Conservation (phyloP, 140 eudicot species). For the Cichorium intybus region DNA sequence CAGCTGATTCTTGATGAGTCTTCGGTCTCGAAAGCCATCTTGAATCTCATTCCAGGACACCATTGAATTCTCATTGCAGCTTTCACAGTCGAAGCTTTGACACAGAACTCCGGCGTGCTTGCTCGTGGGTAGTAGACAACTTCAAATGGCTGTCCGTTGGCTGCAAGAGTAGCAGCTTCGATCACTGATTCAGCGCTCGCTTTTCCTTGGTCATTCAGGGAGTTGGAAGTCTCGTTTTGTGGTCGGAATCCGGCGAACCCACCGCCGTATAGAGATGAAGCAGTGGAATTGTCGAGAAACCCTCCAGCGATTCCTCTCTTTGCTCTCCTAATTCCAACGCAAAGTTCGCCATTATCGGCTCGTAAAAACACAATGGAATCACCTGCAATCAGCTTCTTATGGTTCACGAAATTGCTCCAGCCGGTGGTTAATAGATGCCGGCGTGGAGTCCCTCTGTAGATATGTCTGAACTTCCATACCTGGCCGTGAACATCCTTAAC, state of each 20-base stretch:
- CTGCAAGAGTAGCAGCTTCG: constrained; percentile 48
- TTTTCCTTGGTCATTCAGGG: constrained; percentile 16
- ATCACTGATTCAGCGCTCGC: constrained; percentile 38
- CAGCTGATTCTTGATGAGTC: constrained; percentile 67
- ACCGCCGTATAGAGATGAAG: constrained; percentile 19
- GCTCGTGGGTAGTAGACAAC: constrained; percentile 60
- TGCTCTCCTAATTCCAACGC: constrained; percentile 43
- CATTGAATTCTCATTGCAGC: constrained; percentile 54
- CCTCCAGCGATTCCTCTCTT: constrained; percentile 40
- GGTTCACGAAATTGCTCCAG: constrained; percentile 76
- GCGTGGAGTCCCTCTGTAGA: constrained; percentile 73
- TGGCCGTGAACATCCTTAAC: constrained; percentile 49
- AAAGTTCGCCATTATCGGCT: constrained; percentile 46
- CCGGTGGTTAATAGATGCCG: constrained; percentile 77
- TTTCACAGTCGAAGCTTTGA: constrained; percentile 46
- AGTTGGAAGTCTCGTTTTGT: constrained; percentile 25
- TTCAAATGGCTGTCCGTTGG: constrained; percentile 51
- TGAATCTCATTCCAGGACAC: constrained; percentile 71
- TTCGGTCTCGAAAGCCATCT: constrained; percentile 73
- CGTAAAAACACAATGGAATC: constrained; percentile 40
- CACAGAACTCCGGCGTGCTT: constrained; percentile 66
- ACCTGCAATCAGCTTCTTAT: constrained; percentile 49
- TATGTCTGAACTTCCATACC: constrained; percentile 66
- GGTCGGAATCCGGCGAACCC: constrained; percentile 28
- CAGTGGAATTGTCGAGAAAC: constrained; percentile 19